Conservation (phyloP, 192 early-diverging fungal species). For the Gamsiella multidivaricata region DNA sequence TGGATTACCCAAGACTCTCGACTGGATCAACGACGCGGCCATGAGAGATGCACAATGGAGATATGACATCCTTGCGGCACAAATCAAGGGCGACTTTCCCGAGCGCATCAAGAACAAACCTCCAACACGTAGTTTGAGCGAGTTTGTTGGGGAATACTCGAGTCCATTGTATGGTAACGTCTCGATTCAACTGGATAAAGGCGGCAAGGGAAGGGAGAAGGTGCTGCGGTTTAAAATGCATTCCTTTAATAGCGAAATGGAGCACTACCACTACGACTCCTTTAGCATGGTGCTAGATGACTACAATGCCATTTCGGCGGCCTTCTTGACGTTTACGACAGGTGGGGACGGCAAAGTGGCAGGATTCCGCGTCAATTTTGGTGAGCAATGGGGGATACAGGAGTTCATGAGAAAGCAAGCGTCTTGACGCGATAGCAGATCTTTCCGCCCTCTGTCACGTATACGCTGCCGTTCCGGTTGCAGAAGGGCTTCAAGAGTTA, state of each 20-base stretch:
- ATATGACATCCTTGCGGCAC: not conserved
- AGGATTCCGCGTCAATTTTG: no score
- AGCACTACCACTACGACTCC: slow-evolving; percentile 16
- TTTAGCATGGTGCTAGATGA: not conserved
- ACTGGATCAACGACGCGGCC: slow-evolving; percentile 1
- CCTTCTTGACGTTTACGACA: not conserved
- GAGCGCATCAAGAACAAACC: not conserved
- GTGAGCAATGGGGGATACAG: no score
- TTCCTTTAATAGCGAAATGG: slow-evolving; percentile 1
- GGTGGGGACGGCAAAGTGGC: not conserved
- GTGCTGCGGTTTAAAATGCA: not conserved
- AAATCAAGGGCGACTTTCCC: not conserved
- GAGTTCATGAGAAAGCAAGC: no score
- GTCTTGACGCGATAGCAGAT: no score
- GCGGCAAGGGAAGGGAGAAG: not conserved
- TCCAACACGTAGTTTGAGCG: not conserved
- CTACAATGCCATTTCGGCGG: not conserved
- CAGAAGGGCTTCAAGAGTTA: no score
- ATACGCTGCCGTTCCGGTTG: no score
- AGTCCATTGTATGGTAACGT: slow-evolving; percentile 7
- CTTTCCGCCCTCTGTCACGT: no score
- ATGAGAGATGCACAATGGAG: not conserved
- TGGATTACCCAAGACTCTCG: slow-evolving; percentile 11
- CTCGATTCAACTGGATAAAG: not conserved
- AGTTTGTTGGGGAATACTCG: slow-evolving; percentile 10